Conservation (phyloP, 2,329 filamentous ascomycete species). For the Elsinoe fawcettii region DNA sequence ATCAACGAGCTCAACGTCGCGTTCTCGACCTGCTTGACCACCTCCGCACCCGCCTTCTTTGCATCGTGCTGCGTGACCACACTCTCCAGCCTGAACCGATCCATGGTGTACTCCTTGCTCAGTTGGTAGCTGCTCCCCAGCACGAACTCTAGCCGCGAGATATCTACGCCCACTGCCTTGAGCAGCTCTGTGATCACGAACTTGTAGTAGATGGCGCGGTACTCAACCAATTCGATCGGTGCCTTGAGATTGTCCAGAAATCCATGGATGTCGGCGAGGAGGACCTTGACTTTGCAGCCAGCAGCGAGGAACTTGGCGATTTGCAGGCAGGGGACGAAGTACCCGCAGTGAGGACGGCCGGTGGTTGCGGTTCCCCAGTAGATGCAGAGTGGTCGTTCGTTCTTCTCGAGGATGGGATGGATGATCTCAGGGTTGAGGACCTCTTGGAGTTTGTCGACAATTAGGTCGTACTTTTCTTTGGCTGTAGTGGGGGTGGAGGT, state of each 20-base stretch:
- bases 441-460: constrained; percentile 73
- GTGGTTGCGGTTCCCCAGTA: constrained; percentile 89
- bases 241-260: constrained; percentile 58
- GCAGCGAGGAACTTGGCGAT: constrained; percentile 80
- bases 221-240: constrained; percentile 76
- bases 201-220: constrained; percentile 77
- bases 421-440: constrained; percentile 78
- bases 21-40: constrained; percentile 85
- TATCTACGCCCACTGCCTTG: constrained; percentile 68
- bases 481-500: constrained; percentile 20
- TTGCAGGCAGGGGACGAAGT: constrained; percentile 83
- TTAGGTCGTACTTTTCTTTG: constrained; percentile 63
- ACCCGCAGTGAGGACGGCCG: constrained; percentile 80
- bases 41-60: constrained; percentile 83
- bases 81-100: constrained; percentile 68
- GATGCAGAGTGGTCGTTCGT: constrained; percentile 65
- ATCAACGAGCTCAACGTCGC: constrained; percentile 65
- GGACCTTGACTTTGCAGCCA: constrained; percentile 58
- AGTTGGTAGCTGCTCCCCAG: constrained; percentile 72
- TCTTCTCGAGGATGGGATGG: constrained; percentile 59
- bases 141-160: constrained; percentile 73
- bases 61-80: constrained; percentile 71
- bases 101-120: constrained; percentile 66
- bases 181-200: constrained; percentile 67
- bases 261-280: constrained; percentile 49